A percentile compares a stretch with the other conserved stretches of the same genome.
phyloP scores from a whole-genome alignment of 2,329 filamentous ascomycete genomes.

The Coniosporium tulheliwenetii region DNA sequence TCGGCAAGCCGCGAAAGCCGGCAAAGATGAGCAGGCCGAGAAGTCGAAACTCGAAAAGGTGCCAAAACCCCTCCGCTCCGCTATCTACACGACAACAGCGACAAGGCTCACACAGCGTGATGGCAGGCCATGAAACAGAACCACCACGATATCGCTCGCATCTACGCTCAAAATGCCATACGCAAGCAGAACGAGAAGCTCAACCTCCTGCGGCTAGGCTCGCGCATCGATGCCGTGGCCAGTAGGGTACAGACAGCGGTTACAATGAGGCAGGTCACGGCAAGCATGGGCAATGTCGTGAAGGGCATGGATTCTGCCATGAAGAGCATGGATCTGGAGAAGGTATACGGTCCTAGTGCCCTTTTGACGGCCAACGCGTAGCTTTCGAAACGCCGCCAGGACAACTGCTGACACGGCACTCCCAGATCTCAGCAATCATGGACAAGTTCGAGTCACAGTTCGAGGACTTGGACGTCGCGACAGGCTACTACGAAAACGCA shows the following conservation, averaged over 20 bases:
- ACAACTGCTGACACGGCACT: background rate
- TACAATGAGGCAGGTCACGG: constrained; percentile 45
- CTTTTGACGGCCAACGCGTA: background rate
- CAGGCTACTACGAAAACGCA: constrained; percentile 69
- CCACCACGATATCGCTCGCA: constrained; percentile 44
- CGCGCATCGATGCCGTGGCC: constrained; percentile 43
- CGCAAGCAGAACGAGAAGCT: constrained; percentile 47
- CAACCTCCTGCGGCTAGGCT: constrained; percentile 40
- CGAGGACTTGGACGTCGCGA: constrained; percentile 34
- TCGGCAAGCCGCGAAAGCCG: constrained; percentile 44
- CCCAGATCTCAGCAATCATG: constrained; percentile 48
- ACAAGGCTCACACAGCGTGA: background rate
- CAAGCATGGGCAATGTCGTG: constrained; percentile 46
- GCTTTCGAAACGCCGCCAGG: background rate
- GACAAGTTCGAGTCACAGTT: constrained; percentile 46
- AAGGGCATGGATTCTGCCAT: constrained; percentile 46
- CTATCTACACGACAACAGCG: background rate
- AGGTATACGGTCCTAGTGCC: constrained; percentile 24
- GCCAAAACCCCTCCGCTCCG: background rate
- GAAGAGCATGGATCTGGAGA: constrained; percentile 48
- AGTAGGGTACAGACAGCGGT: constrained; percentile 47
- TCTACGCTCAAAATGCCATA: constrained; percentile 48
- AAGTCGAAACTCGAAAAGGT: constrained; percentile 48
- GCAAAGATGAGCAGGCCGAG: constrained; percentile 44
- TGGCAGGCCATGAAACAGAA: constrained; percentile 41